phyloP scores from a whole-genome alignment of 2,329 filamentous ascomycete genomes.

The Hypocreales sp. region DNA sequence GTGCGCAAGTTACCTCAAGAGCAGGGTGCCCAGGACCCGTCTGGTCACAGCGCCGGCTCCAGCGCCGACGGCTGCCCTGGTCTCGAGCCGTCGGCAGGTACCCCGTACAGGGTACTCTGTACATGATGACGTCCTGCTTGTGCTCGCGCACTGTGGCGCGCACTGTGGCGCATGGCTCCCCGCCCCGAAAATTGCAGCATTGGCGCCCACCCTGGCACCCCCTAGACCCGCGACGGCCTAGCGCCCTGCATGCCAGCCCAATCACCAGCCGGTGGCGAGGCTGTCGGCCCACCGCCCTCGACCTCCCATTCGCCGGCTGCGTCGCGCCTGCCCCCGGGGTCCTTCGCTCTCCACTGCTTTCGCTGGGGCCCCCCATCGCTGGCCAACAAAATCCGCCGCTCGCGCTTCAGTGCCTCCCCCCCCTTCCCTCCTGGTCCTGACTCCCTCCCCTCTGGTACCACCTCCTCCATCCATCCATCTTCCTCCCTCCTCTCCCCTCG shows the following conservation, averaged over 20 bases:
- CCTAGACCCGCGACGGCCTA: conserved; percentile 9
- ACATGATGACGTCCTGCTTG: no score
- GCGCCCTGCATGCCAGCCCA: conserved; percentile 11
- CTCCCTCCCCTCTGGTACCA: conserved; percentile 1
- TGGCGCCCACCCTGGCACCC: conserved; percentile 5
- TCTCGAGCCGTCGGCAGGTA: no score
- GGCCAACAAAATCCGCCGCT: conserved; percentile 17
- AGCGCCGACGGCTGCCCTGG: background rate
- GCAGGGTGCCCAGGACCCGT: no score
- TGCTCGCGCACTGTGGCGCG: no score
- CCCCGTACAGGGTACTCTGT: no score
- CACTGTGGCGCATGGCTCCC: conserved; percentile 12
- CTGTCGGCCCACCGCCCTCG: conserved; percentile 8
- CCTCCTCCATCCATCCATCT: background rate
- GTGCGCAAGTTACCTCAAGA: no score
- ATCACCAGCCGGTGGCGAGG: conserved; percentile 18
- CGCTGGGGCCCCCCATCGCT: conserved; percentile 1
- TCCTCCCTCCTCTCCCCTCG: background rate
- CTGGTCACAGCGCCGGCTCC: background rate
- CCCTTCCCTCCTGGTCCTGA: conserved; percentile 3
- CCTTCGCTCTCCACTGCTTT: conserved; percentile 6
- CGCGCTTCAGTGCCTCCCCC: conserved; percentile 9
- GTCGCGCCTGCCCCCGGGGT: conserved; percentile 1
- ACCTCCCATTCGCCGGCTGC: conserved; percentile 14
- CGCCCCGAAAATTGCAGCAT: conserved; percentile 13